These are phyloP conservation scores for Malus hybrid DNA, from an alignment of 331 rosid species.

Conservation along the genomic window DNA sequence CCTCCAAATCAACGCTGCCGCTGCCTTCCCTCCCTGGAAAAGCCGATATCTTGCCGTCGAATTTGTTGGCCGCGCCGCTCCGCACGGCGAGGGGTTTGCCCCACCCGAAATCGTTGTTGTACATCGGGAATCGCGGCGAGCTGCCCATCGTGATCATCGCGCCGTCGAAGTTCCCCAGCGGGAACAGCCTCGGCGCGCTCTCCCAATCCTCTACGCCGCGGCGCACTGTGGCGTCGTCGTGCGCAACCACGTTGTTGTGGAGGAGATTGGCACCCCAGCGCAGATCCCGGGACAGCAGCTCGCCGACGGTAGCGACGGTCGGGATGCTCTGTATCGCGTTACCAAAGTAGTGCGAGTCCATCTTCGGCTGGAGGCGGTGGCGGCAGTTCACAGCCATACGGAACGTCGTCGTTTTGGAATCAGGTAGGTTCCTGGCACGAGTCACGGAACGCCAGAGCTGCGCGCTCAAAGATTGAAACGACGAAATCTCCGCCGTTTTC, in stretches of 20 bases:
- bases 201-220: slow-evolving; percentile 77
- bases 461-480: slow-evolving; percentile 77
- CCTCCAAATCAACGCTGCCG: slow-evolving; percentile 83
- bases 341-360: slow-evolving; percentile 75
- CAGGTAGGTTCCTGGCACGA: slow-evolving; percentile 54
- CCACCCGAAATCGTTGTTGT: slow-evolving; percentile 94
- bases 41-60: slow-evolving; percentile 92
- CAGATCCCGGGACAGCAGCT: slow-evolving; percentile 47
- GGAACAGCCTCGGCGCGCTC: slow-evolving; percentile 63
- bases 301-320: slow-evolving; percentile 44
- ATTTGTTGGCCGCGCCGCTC: slow-evolving; percentile 77
- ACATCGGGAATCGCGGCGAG: slow-evolving; percentile 94
- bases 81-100: slow-evolving; percentile 70
- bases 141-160: slow-evolving; percentile 91
- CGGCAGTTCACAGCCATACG: slow-evolving; percentile 96
- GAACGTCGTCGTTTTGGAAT: slow-evolving; percentile 59
- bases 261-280: slow-evolving; percentile 60
- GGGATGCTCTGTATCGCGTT: slow-evolving; percentile 96
- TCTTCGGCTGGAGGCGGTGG: slow-evolving; percentile 57
- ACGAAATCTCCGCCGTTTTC: slow-evolving; percentile 54
- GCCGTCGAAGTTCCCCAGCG: slow-evolving; percentile 84
- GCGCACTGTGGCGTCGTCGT: slow-evolving; percentile 54
- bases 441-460: slow-evolving; percentile 88
- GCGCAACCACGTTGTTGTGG: slow-evolving; percentile 61
- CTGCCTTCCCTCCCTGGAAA: slow-evolving; percentile 76